phyloP scores from a whole-genome alignment of 345 rosid genomes.

The Gossypioides kirkii region DNA sequence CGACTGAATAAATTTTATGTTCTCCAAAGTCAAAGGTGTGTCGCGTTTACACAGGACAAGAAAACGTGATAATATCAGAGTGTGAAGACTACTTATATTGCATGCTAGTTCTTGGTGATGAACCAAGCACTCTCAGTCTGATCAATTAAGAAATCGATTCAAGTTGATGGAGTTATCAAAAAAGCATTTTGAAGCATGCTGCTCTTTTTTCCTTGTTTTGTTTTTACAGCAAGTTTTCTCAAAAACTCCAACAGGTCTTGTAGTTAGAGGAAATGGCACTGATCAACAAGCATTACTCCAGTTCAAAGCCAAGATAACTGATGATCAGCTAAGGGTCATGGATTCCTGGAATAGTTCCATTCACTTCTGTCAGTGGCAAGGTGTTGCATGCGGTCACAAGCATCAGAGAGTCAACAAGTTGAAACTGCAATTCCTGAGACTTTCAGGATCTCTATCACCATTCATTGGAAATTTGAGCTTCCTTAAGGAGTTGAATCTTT shows the following conservation, averaged over 20 bases:
- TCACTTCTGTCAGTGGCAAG: slow-evolving; percentile 13
- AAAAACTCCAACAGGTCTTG: not conserved
- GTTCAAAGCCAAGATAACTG: not conserved
- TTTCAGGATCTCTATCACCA: not conserved
- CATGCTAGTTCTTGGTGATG: not conserved
- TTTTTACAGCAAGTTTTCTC: no score
- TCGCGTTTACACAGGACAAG: no score
- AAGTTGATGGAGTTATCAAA: not conserved
- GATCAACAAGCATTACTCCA: slow-evolving; percentile 7
- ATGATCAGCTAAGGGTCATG: not conserved
- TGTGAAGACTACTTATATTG: not conserved
- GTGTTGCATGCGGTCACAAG: slow-evolving; percentile 16
- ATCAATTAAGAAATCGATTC: not conserved
- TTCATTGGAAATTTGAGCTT: slow-evolving; percentile 18
- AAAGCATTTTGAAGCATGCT: not conserved
- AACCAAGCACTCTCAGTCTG: slow-evolving; percentile 5
- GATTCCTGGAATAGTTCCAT: slow-evolving; percentile 13
- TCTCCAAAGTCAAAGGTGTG: no score
- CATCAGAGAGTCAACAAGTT: slow-evolving; percentile 8
- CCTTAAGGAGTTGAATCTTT: not conserved
- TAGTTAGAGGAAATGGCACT: not conserved
- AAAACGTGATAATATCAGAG: not conserved
- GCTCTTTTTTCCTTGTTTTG: not conserved
- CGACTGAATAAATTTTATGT: no score
- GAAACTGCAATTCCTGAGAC: not conserved